These are phyloP conservation scores for Myriosclerotinia scirpicola DNA, from an alignment of 2,329 filamentous ascomycete species.

Conservation along the genomic window DNA sequence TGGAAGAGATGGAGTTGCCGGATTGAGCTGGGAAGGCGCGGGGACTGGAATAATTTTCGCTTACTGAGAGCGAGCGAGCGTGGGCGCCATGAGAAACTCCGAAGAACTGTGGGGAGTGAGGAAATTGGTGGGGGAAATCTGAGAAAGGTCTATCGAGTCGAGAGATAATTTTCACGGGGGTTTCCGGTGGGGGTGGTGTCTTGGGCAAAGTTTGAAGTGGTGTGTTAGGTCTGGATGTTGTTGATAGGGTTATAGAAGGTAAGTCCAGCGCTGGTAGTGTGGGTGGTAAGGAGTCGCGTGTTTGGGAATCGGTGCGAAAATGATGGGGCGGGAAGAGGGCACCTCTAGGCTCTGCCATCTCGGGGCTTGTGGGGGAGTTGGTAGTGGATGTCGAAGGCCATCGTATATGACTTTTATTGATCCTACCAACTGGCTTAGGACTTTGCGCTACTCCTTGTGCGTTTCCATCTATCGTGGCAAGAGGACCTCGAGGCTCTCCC, in stretches of 20 bases:
- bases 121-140: conserved; percentile 5
- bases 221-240: conserved; percentile 3
- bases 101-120: background rate
- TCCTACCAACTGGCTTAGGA: background rate
- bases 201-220: background rate
- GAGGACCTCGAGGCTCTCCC: conserved; percentile 15
- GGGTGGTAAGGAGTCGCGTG: conserved; percentile 12
- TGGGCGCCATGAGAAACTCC: background rate
- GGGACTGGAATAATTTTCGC: background rate
- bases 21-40: background rate
- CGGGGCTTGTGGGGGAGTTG: conserved; percentile 12
- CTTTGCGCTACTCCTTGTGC: background rate
- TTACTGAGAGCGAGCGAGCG: conserved; percentile 3
- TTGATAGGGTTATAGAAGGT: conserved; percentile 4
- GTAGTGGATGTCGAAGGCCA: conserved; percentile 13
- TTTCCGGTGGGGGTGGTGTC: background rate
- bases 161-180: background rate
- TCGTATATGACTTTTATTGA: conserved; percentile 4
- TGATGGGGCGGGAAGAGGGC: conserved; percentile 6
- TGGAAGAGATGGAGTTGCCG: conserved; percentile 7
- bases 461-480: conserved; percentile 3
- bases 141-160: conserved; percentile 15
- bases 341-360: background rate
- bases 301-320: background rate
- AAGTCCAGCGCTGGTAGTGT: conserved; percentile 10